Evolutionary conservation across 1,284 basidiomycete genomes (phyloP).

Genomic region (Microbotryum lychnidis-dioicae): DNA sequence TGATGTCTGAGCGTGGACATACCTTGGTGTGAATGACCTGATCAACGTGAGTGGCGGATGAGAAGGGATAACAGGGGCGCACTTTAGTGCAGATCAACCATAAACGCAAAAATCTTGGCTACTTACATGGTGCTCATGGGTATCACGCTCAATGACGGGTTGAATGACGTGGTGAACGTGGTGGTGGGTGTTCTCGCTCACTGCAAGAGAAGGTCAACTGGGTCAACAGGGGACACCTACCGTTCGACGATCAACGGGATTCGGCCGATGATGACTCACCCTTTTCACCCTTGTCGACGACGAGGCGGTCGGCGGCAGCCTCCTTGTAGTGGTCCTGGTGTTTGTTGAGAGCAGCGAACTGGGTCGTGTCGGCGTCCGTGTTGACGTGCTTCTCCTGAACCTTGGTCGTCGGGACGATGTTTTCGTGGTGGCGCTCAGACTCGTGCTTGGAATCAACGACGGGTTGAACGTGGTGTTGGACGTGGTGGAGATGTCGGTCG

Average conservation of each 20-base stretch:
- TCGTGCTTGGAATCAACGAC: constrained; percentile 38
- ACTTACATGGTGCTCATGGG: constrained; percentile 32
- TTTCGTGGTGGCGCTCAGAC: constrained; percentile 34
- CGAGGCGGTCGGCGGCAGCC: constrained; percentile 32
- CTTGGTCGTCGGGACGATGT: constrained; percentile 34
- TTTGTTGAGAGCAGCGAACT: constrained; percentile 37
- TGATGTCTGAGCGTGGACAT: too few relatives aligned
- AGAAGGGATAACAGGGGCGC: constrained; percentile 22
- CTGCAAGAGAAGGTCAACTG: too few relatives aligned
- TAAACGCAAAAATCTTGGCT: constrained; percentile 35
- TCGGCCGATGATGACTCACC: constrained; percentile 1
- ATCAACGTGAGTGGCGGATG: background rate
- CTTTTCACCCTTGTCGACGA: constrained; percentile 39
- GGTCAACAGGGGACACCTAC: too few relatives aligned
- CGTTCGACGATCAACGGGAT: too few relatives aligned
- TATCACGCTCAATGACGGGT: constrained; percentile 39
- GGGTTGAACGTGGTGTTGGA: constrained; percentile 41
- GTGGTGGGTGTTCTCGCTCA: background rate
- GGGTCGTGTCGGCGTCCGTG: constrained; percentile 39
- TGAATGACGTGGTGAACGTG: constrained; percentile 41
- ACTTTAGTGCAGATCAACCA: constrained; percentile 35
- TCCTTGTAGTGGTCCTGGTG: constrained; percentile 32
- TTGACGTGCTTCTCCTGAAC: constrained; percentile 36
- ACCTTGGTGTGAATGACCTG: background rate
- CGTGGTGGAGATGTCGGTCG: constrained; percentile 37